Evolutionary conservation across 2,329 filamentous ascomycete genomes (phyloP), one percentile per base, ranked within the genome.

Genomic region (Aspergillus viridinutans): DNA sequence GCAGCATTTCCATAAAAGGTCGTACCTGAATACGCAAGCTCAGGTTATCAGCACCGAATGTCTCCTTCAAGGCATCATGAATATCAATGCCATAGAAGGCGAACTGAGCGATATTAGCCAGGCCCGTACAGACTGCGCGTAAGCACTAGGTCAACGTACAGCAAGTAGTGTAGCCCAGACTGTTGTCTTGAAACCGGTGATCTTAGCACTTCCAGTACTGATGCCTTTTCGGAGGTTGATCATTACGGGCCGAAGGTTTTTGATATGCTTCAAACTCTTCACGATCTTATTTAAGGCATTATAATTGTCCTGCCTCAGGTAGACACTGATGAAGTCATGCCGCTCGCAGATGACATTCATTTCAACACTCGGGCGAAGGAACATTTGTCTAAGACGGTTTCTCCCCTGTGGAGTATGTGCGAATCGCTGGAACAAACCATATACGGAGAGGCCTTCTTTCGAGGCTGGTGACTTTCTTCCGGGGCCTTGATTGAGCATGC

Each of bases 361-460:
- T 58, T 94, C 83, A 26, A 87, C 78, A 29, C 86, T 90, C 23
- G 94, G 94, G 0, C 89, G 85, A 7, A 97, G 76, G 63, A 99
- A 94, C 52, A 89, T 83, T 64, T 90, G 87, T n/a, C 90, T 87
- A 4, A 99, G 80, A 47, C 83, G 81, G 26, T 77, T 69, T 64
- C 85, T 90, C 0, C 94, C 94, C 70, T 97, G 92, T 1, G 89
- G 82, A 3, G 92, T 97, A 55, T 83, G 83, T 26, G 89, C 86
- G 29, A 94, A 77, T 55, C 85, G 80, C 57, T 88, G 85, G 59
- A 97, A 95, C 0, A 97, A 77, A 0, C 90, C 92, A 70, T 89
- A 96, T 0, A 96, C 76, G 0, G 90, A 97, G 1, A 94, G 80
- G 17, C 85, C 89, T 74, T 96, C 92, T 71, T 93, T 96, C 0